Conservation (phyloP, 192 early-diverging fungal species). For the Podila epigama region DNA sequence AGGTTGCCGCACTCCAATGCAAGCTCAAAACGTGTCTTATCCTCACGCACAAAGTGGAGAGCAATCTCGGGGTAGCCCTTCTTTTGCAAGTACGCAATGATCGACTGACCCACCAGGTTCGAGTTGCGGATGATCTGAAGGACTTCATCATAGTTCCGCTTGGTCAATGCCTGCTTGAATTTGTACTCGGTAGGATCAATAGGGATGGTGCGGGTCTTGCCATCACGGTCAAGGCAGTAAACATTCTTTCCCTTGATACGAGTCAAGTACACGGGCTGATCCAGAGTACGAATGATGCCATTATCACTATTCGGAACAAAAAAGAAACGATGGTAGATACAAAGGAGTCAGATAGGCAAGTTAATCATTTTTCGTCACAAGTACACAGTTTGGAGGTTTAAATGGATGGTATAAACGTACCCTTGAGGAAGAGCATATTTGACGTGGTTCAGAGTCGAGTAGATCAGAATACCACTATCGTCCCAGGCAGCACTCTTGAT, state of each 20-base stretch:
- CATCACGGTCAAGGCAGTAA: slow-evolving; percentile 90
- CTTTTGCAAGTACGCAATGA: slow-evolving; percentile 99
- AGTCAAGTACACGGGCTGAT: slow-evolving; percentile 94
- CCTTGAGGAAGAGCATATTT: slow-evolving; percentile 96
- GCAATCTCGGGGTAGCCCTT: slow-evolving; percentile 99
- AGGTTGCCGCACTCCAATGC: slow-evolving; percentile 97
- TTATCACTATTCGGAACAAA: slow-evolving; percentile 70
- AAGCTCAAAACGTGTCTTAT: slow-evolving; percentile 94
- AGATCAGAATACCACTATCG: slow-evolving; percentile 88
- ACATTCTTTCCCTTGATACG: slow-evolving; percentile 87
- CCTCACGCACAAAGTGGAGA: slow-evolving; percentile 97
- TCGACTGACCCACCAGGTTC: slow-evolving; percentile 97
- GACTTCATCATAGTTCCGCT: slow-evolving; percentile 95
- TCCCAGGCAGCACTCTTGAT: slow-evolving; percentile 99
- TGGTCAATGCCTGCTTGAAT: slow-evolving; percentile 94
- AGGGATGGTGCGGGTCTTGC: slow-evolving; percentile 82
- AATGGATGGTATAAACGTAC: slow-evolving; percentile 51
- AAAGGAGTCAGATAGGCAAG: too few species aligned
- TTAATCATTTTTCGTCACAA: not conserved
- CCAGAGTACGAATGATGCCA: slow-evolving; percentile 96
- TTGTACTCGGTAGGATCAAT: slow-evolving; percentile 99
- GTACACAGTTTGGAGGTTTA: not conserved
- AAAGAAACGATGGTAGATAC: too few species aligned
- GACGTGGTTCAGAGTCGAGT: slow-evolving; percentile 98
- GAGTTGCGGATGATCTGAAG: slow-evolving; percentile 95